Base-by-base conservation (phyloP, 176 grass and related monocot species). In the Saccharum spontaneum region DNA sequence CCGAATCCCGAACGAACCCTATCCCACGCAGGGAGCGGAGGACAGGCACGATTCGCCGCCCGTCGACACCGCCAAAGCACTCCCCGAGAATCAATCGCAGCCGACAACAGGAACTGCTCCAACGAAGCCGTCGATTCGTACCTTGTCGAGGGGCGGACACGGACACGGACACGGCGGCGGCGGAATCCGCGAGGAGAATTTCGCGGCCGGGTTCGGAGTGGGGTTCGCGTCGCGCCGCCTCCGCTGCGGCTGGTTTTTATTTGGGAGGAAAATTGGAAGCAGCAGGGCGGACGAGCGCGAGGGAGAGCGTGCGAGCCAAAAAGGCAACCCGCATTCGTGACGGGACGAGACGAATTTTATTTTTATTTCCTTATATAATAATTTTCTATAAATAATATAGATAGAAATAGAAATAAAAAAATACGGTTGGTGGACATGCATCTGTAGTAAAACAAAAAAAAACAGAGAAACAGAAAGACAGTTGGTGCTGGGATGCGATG, bases 1-100 rank as follows among this genome's bases (percentile, higher is more conserved):
- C 68, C 20, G 68, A 54, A 86, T 28, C 67, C 41, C 40, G 12
- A 24, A 12, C 55, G 16, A 86, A 65, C 31, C 79, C 52, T 71
- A 78, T 3, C n/a, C 43, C 3, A 49, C 26, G 65, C 65, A 52
- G 11, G 10, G 31, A 72, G 45, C n/a, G n/a, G 68, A 0, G 55
- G 46, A 23, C 12, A 7, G 77, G 2, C 20, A 10, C 20, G 63
- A 15, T 22, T 70, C n/a, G 61, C 10, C 40, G 22, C 16, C 48
- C 40, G 4, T 43, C 18, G 12, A 65, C n/a, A 44, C 23, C 34
- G 26, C 18, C 10, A 28, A 4, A 48, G 64, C 40, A 14, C 31
- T 59, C 55, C 48, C 14, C 45, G 45, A 48, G 45, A 48, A 80
- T 22, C 10, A 37, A 37, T 7, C 82, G 40, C 11, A 13, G 36